A percentile compares a stretch with the other conserved stretches of the same genome.
Conservation (phyloP, 2,329 filamentous ascomycete species). For the Chaetomiaceae sp. region DNA sequence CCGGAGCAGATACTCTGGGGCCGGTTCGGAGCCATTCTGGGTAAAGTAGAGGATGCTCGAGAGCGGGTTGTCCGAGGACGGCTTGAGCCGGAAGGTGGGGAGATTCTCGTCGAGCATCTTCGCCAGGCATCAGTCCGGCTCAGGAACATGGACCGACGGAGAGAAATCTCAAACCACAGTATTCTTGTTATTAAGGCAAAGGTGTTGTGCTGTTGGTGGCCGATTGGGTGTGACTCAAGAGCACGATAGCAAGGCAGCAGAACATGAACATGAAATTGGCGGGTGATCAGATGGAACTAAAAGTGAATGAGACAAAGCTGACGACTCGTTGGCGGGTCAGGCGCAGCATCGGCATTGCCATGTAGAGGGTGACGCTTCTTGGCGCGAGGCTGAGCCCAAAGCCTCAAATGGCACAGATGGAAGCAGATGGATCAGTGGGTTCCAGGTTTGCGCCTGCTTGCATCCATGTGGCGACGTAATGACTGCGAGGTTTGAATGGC, state of each 20-base stretch:
- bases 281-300: not conserved
- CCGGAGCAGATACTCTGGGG: conserved; percentile 74
- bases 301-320: conserved; percentile 5
- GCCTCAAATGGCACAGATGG: not conserved
- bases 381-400: conserved; percentile 14
- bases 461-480: no score
- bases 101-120: conserved; percentile 89
- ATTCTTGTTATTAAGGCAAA: no score
- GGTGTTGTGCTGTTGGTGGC: no score
- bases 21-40: conserved; percentile 74
- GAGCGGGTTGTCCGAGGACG: conserved; percentile 48
- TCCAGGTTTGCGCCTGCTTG: no score
- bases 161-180: no score
- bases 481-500: no score
- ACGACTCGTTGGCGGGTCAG: conserved; percentile 15
- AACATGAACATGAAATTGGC: not conserved
- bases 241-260: not conserved
- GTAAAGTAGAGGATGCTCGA: conserved; percentile 56
- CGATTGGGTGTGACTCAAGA: not conserved
- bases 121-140: not conserved
- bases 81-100: conserved; percentile 62
- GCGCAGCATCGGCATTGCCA: not conserved
- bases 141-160: not conserved
- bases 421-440: no score
- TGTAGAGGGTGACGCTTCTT: not conserved